Evolutionary conservation across 225 moss, liverwort and hornwort genomes (phyloP), one percentile per base, ranked within the genome.

Genomic region (Physcomitrellopsis africana): DNA sequence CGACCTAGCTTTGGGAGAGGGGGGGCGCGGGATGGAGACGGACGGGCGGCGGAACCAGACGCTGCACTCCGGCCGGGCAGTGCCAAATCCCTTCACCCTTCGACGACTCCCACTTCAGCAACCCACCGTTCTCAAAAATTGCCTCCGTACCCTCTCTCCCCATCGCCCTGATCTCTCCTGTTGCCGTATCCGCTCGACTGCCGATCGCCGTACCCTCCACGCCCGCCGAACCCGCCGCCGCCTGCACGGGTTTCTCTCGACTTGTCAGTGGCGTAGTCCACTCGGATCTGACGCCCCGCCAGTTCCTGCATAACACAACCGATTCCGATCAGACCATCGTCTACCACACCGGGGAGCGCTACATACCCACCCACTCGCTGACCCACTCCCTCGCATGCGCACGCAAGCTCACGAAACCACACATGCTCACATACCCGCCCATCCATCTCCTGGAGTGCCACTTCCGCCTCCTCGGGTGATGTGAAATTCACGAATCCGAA

Each of bases 381-480:
- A 61, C 20, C 45, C 2, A 37, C 4, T 4, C 17, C 22, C 20
- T 15, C 7, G 20, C 32, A 37, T 2, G 32, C 4, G 32, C 32
- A 37, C 32, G 3, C 4, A 37, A 4, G 32, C 0, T 37, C 32
- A 5, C 32, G 3, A 37, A 37, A 37, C 32, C 4, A 7, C 32
- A 37, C 1, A 5, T 37, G 32, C 0, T 5, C 42, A 76, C 74
- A 53, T 53, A 84, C 84, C 60, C 86, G 89, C 15, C 93, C 93
- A n/a, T 93, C 93, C 93, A 93, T 84, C 60, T 82, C 89, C 68
- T 91, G 89, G 52, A 93, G 81, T 8, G 93, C 93, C 66, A 84
- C 79, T 68, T 91, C 89, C 1, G 93, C 93, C 70, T 89, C 93
- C 44, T 66, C 73, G 8, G 91, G 91, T 11, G 42, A 85, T 11